Conservation (phyloP, 768 basidiomycete species). For the Mycena kentingensis region DNA sequence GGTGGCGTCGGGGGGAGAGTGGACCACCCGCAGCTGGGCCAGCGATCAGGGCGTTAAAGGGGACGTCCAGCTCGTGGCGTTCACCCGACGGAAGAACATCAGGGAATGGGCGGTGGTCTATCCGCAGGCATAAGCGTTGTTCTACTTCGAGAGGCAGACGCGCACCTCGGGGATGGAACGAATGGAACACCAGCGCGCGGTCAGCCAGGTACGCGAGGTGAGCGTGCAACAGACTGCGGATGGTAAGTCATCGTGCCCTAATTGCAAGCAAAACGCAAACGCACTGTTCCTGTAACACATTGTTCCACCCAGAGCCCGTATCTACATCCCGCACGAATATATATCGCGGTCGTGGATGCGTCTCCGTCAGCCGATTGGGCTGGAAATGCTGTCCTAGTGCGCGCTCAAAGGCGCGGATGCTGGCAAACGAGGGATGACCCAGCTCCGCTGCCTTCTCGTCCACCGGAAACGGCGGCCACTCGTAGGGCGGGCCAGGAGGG, state of each 20-base stretch:
- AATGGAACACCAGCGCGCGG: too few species aligned
- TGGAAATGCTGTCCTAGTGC: background rate
- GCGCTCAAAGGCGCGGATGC: background rate
- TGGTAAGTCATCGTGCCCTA: too few species aligned
- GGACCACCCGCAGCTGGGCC: too few species aligned
- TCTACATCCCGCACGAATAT: background rate
- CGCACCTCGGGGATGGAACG: too few species aligned
- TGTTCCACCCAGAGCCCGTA: constrained; percentile 1
- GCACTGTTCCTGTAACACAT: background rate
- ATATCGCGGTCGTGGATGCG: background rate
- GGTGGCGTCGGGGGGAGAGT: too few species aligned
- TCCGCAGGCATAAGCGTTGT: too few species aligned
- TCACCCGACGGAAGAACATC: too few species aligned
- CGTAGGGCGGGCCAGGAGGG: background rate
- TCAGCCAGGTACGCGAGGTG: background rate
- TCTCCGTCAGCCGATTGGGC: background rate
- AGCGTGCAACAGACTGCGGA: background rate
- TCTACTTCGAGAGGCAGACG: too few species aligned
- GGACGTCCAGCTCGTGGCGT: too few species aligned
- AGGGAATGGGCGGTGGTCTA: too few species aligned
- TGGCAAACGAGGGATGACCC: background rate
- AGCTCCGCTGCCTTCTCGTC: background rate
- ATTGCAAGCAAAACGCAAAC: too few species aligned
- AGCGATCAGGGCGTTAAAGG: too few species aligned
- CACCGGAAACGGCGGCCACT: background rate